Base-by-base conservation (phyloP, 352 stramenopile genomes). In the Globisporangium nunn region DNA sequence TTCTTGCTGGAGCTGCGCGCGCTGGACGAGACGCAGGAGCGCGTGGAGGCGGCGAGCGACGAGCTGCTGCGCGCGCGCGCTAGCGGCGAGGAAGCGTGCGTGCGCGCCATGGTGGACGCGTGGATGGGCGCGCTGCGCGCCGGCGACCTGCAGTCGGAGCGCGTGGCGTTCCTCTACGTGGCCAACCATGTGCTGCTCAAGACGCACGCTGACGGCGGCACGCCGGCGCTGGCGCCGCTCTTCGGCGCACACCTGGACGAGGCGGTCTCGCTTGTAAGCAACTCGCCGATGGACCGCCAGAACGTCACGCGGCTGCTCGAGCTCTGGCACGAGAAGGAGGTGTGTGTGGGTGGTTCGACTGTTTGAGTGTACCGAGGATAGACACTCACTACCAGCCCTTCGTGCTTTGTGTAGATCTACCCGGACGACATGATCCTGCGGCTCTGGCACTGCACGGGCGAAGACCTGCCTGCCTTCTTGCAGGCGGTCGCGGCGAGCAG, bases 171-270 rank as follows among this genome's bases (percentile, higher is more conserved):
- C 63, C 71, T 93, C 4, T 93, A 88, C 54, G 83, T 93, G 51
- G 80, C 83, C 56, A 93, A 93, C 57, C 83, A 93, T 64, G 83
- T 93, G 59, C 68, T 93, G 23, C 82, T 85, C 53, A 93, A 93
- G 63, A 81, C 71, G 15, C 56, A 79, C 4, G 77, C 82, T 23
- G 68, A 56, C 17, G 70, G 70, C 17, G 54, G 35, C 11, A 46
- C 40, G 31, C 41, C 41, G 30, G 28, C 44, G n/a, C 43, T 18
- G 45, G 52, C 45, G 58, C 63, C 44, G 41, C 50, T 81, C 10
- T 77, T 85, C 12, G 44, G 54, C 6, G 35, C 62, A 18, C 64
- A 88, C 47, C 58, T 93, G 15, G 75, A 86, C 3, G 83, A 93
- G 59, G 80, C 83, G 17, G 78, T 93, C 33, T 83, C 83, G 48